A percentile compares a stretch with the other conserved stretches of the same genome.
Evolutionary conservation across 768 basidiomycete species (phyloP).

Genomic region (Boletus bicolor): DNA sequence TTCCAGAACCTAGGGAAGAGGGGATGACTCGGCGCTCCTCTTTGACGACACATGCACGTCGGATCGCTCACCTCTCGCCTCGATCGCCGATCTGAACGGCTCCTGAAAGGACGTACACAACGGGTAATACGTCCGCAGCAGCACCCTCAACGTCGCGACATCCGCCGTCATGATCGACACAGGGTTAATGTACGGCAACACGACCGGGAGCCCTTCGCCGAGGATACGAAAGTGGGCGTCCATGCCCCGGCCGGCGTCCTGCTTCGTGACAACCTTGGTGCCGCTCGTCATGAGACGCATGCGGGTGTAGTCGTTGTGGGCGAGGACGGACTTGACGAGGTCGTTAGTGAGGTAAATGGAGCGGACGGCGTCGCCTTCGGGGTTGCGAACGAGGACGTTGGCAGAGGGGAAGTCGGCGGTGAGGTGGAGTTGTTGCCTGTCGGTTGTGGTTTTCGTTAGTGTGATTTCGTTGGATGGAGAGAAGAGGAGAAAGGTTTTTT

Average conservation of each 20-base stretch:
- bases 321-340: slow-evolving; percentile 75
- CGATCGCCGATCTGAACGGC: slow-evolving; percentile 54
- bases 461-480: no score
- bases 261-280: slow-evolving; percentile 88
- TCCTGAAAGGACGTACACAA: slow-evolving; percentile 60
- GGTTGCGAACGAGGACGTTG: slow-evolving; percentile 86
- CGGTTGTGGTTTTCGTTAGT: background rate
- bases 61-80: slow-evolving; percentile 49
- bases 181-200: slow-evolving; percentile 78
- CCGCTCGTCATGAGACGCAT: slow-evolving; percentile 91
- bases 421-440: slow-evolving; percentile 72
- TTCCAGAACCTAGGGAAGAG: slow-evolving; percentile 53
- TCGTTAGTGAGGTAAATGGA: slow-evolving; percentile 88
- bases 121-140: slow-evolving; percentile 82
- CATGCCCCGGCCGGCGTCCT: slow-evolving; percentile 66
- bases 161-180: slow-evolving; percentile 58
- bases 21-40: background rate
- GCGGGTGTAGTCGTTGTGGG: slow-evolving; percentile 77
- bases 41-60: slow-evolving; percentile 33
- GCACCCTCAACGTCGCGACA: slow-evolving; percentile 52
- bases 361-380: slow-evolving; percentile 64
- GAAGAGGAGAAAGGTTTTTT: slow-evolving; percentile 27
- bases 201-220: slow-evolving; percentile 78
- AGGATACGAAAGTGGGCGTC: slow-evolving; percentile 72
- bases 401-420: slow-evolving; percentile 64